Conservation (phyloP, 2,329 filamentous ascomycete genomes). For the Pseudocercospora fijiensis region DNA sequence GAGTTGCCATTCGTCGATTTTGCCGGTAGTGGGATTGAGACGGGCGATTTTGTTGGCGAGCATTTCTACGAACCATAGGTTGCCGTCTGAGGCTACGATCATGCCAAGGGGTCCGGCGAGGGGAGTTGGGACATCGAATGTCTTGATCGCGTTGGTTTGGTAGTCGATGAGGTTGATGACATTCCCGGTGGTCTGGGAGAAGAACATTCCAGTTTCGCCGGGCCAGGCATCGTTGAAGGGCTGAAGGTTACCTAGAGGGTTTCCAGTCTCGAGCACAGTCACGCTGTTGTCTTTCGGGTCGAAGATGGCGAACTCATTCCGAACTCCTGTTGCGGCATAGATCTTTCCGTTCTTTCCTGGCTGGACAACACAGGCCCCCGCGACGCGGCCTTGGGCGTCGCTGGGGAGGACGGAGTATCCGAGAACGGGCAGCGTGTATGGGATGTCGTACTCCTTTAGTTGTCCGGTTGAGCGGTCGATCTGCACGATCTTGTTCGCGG, state of each 20-base stretch:
- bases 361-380: conserved; percentile 26
- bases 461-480: conserved; percentile 21
- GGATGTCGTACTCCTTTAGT: conserved; percentile 26
- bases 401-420: conserved; percentile 23
- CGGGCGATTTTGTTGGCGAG: conserved; percentile 29
- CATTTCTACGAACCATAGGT: conserved; percentile 29
- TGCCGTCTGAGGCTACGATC: conserved; percentile 24
- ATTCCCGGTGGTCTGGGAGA: conserved; percentile 27
- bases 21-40: conserved; percentile 19
- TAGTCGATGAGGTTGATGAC: conserved; percentile 29
- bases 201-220: conserved; percentile 28
- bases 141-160: conserved; percentile 23
- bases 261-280: conserved; percentile 22
- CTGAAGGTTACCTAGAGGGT: conserved; percentile 26
- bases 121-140: conserved; percentile 24
- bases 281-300: conserved; percentile 22
- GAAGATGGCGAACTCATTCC: conserved; percentile 27
- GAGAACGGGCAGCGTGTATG: conserved; percentile 24
- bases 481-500: conserved; percentile 29
- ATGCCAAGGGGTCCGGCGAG: conserved; percentile 25
- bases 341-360: conserved; percentile 28
- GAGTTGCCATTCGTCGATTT: conserved; percentile 25
- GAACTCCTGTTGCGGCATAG: conserved; percentile 26
- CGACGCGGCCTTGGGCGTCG: conserved; percentile 19
- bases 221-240: conserved; percentile 31